A percentile compares a stretch with the other conserved stretches of the same genome.
phyloP scores from a whole-genome alignment of 805 yeast genomes.

The Ogataea pignaliae region DNA sequence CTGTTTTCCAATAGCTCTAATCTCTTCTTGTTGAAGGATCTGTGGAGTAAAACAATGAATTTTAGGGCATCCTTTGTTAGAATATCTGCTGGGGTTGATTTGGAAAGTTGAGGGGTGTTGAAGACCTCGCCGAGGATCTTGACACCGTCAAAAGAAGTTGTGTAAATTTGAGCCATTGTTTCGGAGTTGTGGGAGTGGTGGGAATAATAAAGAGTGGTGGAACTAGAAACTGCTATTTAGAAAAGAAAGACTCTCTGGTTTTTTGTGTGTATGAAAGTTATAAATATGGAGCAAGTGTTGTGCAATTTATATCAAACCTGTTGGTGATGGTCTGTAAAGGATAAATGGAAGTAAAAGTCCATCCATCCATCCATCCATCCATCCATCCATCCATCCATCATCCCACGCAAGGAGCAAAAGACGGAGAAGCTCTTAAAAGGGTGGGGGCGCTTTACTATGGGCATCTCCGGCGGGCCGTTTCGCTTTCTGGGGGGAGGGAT shows the following conservation, averaged over 20 bases:
- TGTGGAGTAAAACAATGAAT: conserved; percentile 67
- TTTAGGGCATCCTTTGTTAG: conserved; percentile 57
- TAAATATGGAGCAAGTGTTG: too few species aligned
- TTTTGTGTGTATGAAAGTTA: too few species aligned
- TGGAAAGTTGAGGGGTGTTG: conserved; percentile 32
- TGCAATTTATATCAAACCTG: too few species aligned
- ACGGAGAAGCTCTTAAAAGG: too few species aligned
- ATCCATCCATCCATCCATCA: neutral
- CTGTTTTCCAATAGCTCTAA: conserved; percentile 57
- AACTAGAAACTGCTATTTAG: too few species aligned
- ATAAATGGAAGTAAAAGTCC: conserved; percentile 1
- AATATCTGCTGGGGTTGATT: conserved; percentile 45
- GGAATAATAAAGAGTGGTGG: neutral
- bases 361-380: neutral
- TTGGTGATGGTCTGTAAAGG: too few species aligned
- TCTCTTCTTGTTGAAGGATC: conserved; percentile 64
- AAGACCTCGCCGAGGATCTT: conserved; percentile 47
- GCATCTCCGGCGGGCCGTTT: too few species aligned
- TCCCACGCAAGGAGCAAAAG: too few species aligned
- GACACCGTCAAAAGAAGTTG: conserved; percentile 43
- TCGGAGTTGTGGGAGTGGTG: neutral
- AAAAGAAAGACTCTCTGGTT: too few species aligned
- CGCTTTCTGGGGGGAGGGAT: too few species aligned
- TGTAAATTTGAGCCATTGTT: conserved; percentile 24
- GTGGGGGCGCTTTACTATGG: too few species aligned